Conservation (phyloP, 257 asterid species). For the Solanum verrucosum region DNA sequence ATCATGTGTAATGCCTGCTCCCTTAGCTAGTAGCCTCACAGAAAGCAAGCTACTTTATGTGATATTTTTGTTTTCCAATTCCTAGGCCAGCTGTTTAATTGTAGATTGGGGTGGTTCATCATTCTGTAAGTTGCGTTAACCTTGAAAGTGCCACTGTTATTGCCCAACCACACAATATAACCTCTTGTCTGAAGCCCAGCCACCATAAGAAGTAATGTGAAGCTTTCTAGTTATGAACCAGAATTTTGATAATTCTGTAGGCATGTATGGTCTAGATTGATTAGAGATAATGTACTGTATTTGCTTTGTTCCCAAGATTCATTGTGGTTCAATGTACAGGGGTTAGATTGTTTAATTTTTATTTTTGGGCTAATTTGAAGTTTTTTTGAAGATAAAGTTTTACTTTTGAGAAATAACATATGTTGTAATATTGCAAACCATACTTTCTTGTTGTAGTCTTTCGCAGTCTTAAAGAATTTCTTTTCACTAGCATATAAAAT, state of each 20-base stretch:
- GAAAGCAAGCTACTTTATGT: background rate
- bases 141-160: background rate
- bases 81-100: background rate
- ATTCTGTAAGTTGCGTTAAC: background rate
- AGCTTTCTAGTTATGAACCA: background rate
- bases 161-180: background rate
- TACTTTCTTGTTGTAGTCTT: background rate
- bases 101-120: background rate
- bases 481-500: background rate
- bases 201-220: background rate
- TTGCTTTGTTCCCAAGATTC: background rate
- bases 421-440: background rate
- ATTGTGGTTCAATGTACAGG: background rate
- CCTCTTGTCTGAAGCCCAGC: background rate
- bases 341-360: background rate
- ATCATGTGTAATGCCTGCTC: background rate
- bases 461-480: background rate
- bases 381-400: background rate
- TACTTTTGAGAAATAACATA: background rate
- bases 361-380: background rate
- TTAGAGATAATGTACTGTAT: background rate
- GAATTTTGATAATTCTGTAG: background rate
- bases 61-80: background rate
- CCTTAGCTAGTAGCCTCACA: background rate
- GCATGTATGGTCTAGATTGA: background rate